Evolutionary conservation across 225 moss, liverwort and hornwort species (phyloP), one percentile per base, ranked within the genome.

Genomic region (Thuidium tamariscinum): DNA sequence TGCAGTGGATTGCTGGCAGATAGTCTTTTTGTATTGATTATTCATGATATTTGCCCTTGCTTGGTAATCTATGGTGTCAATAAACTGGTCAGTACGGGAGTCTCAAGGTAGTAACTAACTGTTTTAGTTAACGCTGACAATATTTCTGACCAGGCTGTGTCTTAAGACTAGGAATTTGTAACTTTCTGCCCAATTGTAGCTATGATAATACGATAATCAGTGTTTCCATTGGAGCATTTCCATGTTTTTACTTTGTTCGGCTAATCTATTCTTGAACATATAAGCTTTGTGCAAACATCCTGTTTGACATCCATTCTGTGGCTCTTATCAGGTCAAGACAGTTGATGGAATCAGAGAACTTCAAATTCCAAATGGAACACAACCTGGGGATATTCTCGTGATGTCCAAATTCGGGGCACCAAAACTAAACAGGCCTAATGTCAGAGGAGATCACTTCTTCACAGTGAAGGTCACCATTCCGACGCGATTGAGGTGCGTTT

Each of bases 401-500:
- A 92, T 99, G 89, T 91, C 95, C 44, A 99, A 95, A 90, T 91
- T 94, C 46, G 98, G 98, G 87, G 97, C 92, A 27, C 98, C 98
- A 11, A 99, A 97, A 89, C 63, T 99, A 83, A 99, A 97, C 92
- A 97, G 95, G 90, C 94, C 97, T 56, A 94, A 92, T 72, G 92
- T 93, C 52, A 95, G 98, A 87, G 98, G 98, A 76, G 98, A 99
- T 88, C 98, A 99, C 88, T 97, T 88, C 89, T 97, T 97, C 84
- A 97, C 95, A 36, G 93, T 99, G 49, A 99, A 97, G 89, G 95
- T 99, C 83, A 91, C 94, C 42, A 99, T 99, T 86, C 98, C 98
- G 81, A 97, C 95, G 56, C 94, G 95, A 92, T 92, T 99, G 91
- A 99, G 96, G 98, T 98, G 89, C 61, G 86, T 84, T 85, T 52